Conservation (phyloP, 2,329 filamentous ascomycete genomes). For the Neospermospora avenae region DNA sequence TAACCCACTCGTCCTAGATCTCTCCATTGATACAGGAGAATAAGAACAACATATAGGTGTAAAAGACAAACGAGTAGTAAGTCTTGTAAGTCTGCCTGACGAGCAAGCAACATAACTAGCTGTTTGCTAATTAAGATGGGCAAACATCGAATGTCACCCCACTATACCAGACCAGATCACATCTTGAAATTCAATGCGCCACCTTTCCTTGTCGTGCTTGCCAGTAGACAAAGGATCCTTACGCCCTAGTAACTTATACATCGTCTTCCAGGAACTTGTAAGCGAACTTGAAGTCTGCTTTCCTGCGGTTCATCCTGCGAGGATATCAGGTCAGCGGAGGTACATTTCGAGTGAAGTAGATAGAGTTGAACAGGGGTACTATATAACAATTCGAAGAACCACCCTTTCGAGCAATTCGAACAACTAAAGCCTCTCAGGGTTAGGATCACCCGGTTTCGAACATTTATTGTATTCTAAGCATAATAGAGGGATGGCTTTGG, state of each 20-base stretch:
- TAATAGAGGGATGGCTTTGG: neutral
- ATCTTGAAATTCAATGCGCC: conserved; percentile 59
- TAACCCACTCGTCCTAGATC: neutral
- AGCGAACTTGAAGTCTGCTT: conserved; percentile 96
- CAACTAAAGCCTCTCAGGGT: too few relatives aligned
- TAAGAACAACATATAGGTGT: neutral
- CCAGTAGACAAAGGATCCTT: conserved; percentile 62
- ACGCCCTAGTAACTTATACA: conserved; percentile 51
- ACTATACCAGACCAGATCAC: conserved; percentile 52
- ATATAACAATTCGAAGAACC: too few relatives aligned
- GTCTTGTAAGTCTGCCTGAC: conserved; percentile 20
- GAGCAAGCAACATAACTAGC: conserved; percentile 17
- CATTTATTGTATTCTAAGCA: too few relatives aligned
- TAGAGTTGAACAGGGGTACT: too few relatives aligned
- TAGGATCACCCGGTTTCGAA: too few relatives aligned
- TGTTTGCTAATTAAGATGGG: conserved; percentile 32
- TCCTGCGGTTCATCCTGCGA: conserved; percentile 92
- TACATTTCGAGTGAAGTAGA: too few relatives aligned
- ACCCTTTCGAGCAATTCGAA: too few relatives aligned
- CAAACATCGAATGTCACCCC: conserved; percentile 22
- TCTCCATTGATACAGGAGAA: neutral
- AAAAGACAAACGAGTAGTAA: conserved; percentile 8
- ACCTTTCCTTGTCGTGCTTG: conserved; percentile 43
- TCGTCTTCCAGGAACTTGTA: conserved; percentile 98
- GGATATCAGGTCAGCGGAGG: neutral